Base-by-base conservation (phyloP, 257 asterid species). In the Plantago elongata region DNA sequence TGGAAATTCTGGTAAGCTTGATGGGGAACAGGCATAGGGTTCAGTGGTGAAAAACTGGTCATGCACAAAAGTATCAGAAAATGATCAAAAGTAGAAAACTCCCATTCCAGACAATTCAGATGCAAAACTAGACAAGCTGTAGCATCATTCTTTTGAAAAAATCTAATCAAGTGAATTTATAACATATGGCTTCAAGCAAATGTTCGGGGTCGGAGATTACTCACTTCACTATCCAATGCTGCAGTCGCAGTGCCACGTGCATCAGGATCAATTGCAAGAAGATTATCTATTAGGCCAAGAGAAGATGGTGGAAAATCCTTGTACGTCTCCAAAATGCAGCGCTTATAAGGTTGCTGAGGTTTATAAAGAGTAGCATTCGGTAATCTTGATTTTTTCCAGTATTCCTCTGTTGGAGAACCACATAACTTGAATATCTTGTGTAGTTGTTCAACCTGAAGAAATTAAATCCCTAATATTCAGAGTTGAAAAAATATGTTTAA, bases 361-460 rank as follows among this genome's bases (percentile, higher is more conserved):
- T 84, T 88, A 69, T 84, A 91, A 30, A 86, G 82, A 58, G 94
- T 81, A 29, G 88, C 88, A 72, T 88, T 82, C 46, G 93, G 88
- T 52, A 88, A 71, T 72, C 72, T 81, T 43, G 84, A 84, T 80
- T 81, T 91, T 81, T 79, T 88, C 96, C 95, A 91, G 73, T 82
- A 91, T 54, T 82, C 98, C 62, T 91, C 94, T 0, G 86, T 57
- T 17, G 96, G 98, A 48, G 98, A 86, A 66, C 98, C 98, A 61
- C 96, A 90, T 61, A 90, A 79, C 64, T 86, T 88, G 71, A 88
- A 85, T 78, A 91, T 84, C 76, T 81, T 88, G 83, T 91, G 98
- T 47, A 91, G 85, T 72, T 91, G 98, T 82, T 88, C 96, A 58
- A 91, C 94, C 98, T 91, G 61, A 27, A 47, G 27, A 15, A 62